phyloP scores from a whole-genome alignment of 495 filamentous ascomycete genomes.

The Penicillium turbatum region DNA sequence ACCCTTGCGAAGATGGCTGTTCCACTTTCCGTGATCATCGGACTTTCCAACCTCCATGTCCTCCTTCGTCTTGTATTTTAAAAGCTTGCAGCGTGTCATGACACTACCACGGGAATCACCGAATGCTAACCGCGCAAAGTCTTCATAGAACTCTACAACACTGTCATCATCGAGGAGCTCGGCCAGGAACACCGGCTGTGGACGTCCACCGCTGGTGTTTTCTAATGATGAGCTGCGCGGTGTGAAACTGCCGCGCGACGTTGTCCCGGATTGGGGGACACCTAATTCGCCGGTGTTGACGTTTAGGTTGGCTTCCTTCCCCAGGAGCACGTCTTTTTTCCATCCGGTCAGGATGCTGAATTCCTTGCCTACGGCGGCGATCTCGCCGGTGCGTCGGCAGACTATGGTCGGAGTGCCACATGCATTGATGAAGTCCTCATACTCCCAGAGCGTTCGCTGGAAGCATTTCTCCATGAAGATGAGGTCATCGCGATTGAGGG shows the following conservation, averaged over 20 bases:
- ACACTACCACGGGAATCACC: conserved; percentile 80
- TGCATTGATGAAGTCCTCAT: conserved; percentile 84
- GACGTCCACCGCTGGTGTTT: conserved; percentile 29
- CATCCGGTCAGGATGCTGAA: conserved; percentile 92
- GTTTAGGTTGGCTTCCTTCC: conserved; percentile 84
- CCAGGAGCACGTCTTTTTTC: conserved; percentile 85
- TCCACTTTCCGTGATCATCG: conserved; percentile 44
- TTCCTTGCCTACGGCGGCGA: conserved; percentile 89
- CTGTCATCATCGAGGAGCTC: conserved; percentile 92
- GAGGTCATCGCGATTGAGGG: conserved; percentile 77
- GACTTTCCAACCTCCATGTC: conserved; percentile 45
- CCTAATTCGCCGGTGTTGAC: conserved; percentile 61
- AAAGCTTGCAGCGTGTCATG: conserved; percentile 75
- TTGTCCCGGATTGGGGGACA: conserved; percentile 26
- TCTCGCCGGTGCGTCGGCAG: conserved; percentile 85
- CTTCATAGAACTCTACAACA: conserved; percentile 91
- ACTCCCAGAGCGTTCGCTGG: conserved; percentile 86
- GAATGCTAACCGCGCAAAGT: conserved; percentile 88
- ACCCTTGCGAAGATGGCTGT: conserved; percentile 44
- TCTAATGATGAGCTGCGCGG: conserved; percentile 39
- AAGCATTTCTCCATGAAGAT: conserved; percentile 98
- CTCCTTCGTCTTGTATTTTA: conserved; percentile 83
- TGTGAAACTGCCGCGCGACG: conserved; percentile 47
- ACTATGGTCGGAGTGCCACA: conserved; percentile 87
- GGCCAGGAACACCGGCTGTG: conserved; percentile 79